Conservation (phyloP, 148 eudicot species). For the Fagopyrum homotropicum region DNA sequence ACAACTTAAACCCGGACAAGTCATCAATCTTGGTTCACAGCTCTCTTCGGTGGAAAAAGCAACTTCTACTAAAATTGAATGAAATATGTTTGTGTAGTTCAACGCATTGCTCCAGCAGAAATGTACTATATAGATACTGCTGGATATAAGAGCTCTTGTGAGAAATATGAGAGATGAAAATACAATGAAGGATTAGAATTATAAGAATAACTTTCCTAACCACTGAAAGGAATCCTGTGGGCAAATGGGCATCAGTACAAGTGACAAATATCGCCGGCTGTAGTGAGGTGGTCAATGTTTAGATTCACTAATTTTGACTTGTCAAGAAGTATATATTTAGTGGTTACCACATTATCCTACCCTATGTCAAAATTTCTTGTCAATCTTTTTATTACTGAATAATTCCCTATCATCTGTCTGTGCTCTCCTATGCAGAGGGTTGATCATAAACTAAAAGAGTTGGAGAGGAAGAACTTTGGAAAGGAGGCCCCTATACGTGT, state of each 20-base stretch:
- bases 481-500: slow-evolving; percentile 50
- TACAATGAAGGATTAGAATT: not conserved
- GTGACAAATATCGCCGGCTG: not conserved
- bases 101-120: not conserved
- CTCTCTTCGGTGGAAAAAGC: not conserved
- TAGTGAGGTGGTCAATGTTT: not conserved
- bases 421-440: slow-evolving; percentile 49
- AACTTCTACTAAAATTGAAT: not conserved
- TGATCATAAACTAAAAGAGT: slow-evolving; percentile 46
- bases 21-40: not conserved
- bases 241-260: not conserved
- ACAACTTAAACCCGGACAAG: not conserved
- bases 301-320: not conserved
- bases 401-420: not conserved
- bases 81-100: not conserved
- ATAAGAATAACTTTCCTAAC: not conserved
- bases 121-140: not conserved
- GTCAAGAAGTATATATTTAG: not conserved
- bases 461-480: slow-evolving; percentile 71
- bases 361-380: not conserved
- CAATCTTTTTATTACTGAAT: not conserved
- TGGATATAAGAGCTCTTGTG: not conserved
- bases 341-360: not conserved
- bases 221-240: not conserved
- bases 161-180: not conserved